Evolutionary conservation across 306 rosid genomes (phyloP).

Genomic region (Cajanus cajan): DNA sequence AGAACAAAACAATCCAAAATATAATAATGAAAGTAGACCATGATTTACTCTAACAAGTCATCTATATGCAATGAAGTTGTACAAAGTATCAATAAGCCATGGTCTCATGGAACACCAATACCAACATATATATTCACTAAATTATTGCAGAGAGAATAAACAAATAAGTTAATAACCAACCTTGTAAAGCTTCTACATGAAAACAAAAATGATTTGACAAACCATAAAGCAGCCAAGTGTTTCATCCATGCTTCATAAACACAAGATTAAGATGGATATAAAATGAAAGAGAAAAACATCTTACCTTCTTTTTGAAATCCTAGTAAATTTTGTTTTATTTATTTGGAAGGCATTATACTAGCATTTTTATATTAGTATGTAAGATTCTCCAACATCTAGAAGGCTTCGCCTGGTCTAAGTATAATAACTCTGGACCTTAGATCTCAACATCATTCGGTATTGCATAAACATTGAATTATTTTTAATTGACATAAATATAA

Average conservation of each 20-base stretch:
- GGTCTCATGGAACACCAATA: constrained; percentile 95
- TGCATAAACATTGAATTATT: not conserved
- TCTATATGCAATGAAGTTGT: constrained; percentile 69
- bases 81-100: constrained; percentile 81
- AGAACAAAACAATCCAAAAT: too few relatives aligned
- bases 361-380: not conserved
- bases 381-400: not conserved
- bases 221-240: too few relatives aligned
- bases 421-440: not conserved
- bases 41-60: too few relatives aligned
- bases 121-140: constrained; percentile 94
- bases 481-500: not conserved
- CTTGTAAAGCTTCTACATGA: not conserved
- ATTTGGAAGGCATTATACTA: not conserved
- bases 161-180: constrained; percentile 13
- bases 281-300: constrained; percentile 4
- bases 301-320: not conserved
- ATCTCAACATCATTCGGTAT: not conserved
- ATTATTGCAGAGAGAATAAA: constrained; percentile 54
- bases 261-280: not conserved
- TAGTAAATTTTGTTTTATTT: not conserved
- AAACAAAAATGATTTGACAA: too few relatives aligned
- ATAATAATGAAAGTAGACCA: too few relatives aligned
- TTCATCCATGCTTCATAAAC: not conserved
- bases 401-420: not conserved